Conservation (phyloP, 2,329 filamentous ascomycete genomes). For the Talaromyces sp. region DNA sequence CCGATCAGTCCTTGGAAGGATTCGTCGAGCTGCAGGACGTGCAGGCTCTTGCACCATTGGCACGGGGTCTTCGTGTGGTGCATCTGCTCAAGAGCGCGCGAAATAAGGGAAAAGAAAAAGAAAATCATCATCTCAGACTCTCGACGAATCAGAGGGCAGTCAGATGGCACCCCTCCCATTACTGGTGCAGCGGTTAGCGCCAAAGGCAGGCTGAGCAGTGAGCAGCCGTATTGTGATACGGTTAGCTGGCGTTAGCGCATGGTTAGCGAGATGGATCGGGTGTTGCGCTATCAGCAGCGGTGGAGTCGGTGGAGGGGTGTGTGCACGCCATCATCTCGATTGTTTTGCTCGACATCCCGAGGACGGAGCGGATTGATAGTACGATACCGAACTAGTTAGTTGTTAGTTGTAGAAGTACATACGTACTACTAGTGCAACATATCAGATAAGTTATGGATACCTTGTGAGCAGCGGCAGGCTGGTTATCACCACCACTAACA, state of each 20-base stretch:
- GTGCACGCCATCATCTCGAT: slow-evolving; percentile 3
- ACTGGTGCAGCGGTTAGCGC: slow-evolving; percentile 3
- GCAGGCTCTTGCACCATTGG: background rate
- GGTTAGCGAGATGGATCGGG: background rate
- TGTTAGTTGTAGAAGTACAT: too few relatives aligned
- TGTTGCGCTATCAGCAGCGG: background rate
- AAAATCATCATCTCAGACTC: background rate
- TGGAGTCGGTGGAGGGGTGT: slow-evolving; percentile 4
- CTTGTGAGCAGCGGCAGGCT: background rate
- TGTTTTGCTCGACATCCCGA: background rate
- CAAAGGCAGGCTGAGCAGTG: background rate
- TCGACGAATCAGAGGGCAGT: background rate
- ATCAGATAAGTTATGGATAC: slow-evolving; percentile 5
- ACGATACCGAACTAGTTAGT: too few relatives aligned
- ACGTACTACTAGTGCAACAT: background rate
- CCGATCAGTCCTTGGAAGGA: slow-evolving; percentile 7
- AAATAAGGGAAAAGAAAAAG: background rate
- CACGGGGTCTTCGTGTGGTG: slow-evolving; percentile 5
- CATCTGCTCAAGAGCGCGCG: background rate
- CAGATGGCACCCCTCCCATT: slow-evolving; percentile 7
- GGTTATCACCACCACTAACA: background rate
- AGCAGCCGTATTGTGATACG: background rate
- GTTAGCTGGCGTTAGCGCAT: background rate
- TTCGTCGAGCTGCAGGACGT: slow-evolving; percentile 4
- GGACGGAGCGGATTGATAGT: background rate